Evolutionary conservation across 1,284 basidiomycete genomes (phyloP), one percentile per base, ranked within the genome.

Genomic region (Mycosarcoma mackinlayi): DNA sequence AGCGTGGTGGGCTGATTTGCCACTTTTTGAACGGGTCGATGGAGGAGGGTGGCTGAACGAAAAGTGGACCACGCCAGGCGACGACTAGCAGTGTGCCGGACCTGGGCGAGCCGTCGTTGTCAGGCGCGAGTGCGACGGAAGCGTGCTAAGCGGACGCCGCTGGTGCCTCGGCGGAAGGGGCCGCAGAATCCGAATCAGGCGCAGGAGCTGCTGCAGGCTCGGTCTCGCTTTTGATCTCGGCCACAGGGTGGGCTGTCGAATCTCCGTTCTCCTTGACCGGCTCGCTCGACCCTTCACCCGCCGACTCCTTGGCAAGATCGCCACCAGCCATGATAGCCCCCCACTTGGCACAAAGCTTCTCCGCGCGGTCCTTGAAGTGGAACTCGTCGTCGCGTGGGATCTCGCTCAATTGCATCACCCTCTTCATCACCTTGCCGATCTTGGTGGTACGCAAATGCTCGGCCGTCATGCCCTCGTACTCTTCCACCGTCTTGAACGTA

Each of bases 361-460:
- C 70, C 4, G 86, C 84, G 30, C 94, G 90, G 24, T 89, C 87
- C 53, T 89, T 89, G 87, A 98, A 94, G 73, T 91, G 87, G 86
- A 90, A 92, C 81, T 95, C 89, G 33, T 88, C 89, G 78, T 97
- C 91, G 56, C 89, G 86, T 13, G 94, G 93, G 23, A 96, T 89
- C 25, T 69, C 78, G 18, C 85, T 68, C 19, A 94, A 86, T 27
- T 89, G 87, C 40, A 91, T 87, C 77, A 97, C 94, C 84, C 93
- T 92, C 80, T 93, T 92, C 92, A 97, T 94, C 49, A 98, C 94
- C 85, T 98, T 98, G 84, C 92, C 93, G 79, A 98, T 96, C 86
- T 97, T 97, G 66, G 94, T 94, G 85, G 89, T 91, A 40, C 65
- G 55, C 46, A 95, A 88, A 79, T 94, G 92, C 61, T 91, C 88